Evolutionary conservation across 129 eudicot genomes (phyloP).

Genomic region (Tagetes erecta): DNA sequence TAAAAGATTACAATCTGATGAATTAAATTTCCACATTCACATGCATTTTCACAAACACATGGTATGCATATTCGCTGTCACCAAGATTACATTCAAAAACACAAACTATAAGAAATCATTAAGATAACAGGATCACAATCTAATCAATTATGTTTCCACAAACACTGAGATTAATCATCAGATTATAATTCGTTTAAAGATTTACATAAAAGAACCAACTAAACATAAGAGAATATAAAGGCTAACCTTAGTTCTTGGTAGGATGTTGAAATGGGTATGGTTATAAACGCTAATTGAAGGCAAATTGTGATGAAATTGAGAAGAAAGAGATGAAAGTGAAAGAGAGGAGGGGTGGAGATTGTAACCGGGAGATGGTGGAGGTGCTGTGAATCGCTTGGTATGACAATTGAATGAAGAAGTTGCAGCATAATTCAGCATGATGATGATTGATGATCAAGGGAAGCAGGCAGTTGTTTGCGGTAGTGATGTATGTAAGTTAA

Average conservation of each 20-base stretch:
- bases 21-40: background rate
- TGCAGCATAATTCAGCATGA: slow-evolving; percentile 50
- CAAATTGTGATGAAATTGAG: slow-evolving; percentile 34
- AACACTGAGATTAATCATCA: background rate
- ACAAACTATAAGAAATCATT: slow-evolving; percentile 1
- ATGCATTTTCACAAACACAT: slow-evolving; percentile 38
- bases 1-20: too few relatives aligned
- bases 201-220: background rate
- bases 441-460: slow-evolving; percentile 19
- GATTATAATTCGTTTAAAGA: background rate
- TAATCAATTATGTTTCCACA: background rate
- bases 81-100: background rate
- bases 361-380: slow-evolving; percentile 30
- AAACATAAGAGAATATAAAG: background rate
- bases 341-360: slow-evolving; percentile 29
- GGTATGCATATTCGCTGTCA: background rate
- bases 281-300: slow-evolving; percentile 27
- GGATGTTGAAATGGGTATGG: slow-evolving; percentile 32
- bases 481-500: slow-evolving; percentile 30
- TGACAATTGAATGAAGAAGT: slow-evolving; percentile 29
- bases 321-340: slow-evolving; percentile 31
- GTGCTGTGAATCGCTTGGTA: slow-evolving; percentile 34
- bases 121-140: background rate
- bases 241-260: slow-evolving; percentile 54
- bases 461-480: slow-evolving; percentile 5